These are phyloP conservation scores for Acanthochlamys bracteata DNA, from an alignment of 106 monocot species.

Conservation along the genomic window DNA sequence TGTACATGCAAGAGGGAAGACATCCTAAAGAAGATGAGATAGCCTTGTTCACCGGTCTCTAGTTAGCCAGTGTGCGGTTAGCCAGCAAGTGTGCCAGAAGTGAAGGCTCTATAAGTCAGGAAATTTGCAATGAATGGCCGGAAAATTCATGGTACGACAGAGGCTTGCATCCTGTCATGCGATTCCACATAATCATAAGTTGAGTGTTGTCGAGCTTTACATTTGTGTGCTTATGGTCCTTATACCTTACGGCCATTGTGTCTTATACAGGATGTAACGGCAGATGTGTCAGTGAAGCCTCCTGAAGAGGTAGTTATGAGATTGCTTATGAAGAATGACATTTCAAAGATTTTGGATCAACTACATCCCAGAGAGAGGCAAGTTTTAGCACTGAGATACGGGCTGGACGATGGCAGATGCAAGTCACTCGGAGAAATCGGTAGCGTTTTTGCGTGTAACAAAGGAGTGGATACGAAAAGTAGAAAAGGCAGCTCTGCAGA, in stretches of 20 bases:
- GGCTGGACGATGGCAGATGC: conserved; percentile 59
- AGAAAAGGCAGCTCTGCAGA: conserved; percentile 47
- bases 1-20: conserved; percentile 23
- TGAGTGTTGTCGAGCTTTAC: too few species aligned
- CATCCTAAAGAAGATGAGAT: conserved; percentile 54
- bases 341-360: conserved; percentile 32
- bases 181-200: neutral
- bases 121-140: conserved; percentile 22
- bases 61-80: conserved; percentile 49
- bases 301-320: conserved; percentile 29
- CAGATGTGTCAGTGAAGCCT: conserved; percentile 36
- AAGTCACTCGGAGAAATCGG: conserved; percentile 62
- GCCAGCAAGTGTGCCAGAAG: conserved; percentile 49
- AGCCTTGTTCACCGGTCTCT: conserved; percentile 48
- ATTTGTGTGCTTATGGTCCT: too few species aligned
- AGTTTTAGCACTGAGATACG: conserved; percentile 49
- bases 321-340: conserved; percentile 33
- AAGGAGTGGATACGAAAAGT: conserved; percentile 84
- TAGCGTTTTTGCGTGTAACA: conserved; percentile 28
- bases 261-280: conserved; percentile 47
- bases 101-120: conserved; percentile 39
- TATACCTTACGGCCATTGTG: too few species aligned
- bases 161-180: neutral
- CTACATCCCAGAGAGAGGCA: conserved; percentile 54
- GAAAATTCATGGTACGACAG: conserved; percentile 43